These are phyloP conservation scores for Melianthus villosus DNA, from an alignment of 441 rosid genomes.

Conservation along the genomic window DNA sequence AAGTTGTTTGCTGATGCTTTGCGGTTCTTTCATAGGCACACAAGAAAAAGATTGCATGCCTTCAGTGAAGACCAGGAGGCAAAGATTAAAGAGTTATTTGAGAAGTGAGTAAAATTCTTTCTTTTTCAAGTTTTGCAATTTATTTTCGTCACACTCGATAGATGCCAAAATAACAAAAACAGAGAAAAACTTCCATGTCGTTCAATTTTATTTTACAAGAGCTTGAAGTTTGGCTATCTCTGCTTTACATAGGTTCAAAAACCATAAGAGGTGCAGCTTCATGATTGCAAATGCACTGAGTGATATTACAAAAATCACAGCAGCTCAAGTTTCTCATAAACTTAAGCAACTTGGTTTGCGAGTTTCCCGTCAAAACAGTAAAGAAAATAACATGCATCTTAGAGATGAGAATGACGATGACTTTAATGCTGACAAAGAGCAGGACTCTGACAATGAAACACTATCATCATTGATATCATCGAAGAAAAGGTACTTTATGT, in stretches of 20 bases:
- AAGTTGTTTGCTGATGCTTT: conserved; percentile 8
- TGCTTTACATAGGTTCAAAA: conserved; percentile 46
- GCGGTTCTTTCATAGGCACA: conserved; percentile 32
- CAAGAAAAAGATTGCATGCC: conserved; percentile 53
- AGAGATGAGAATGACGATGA: conserved; percentile 35
- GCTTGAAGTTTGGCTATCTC: neutral
- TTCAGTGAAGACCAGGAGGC: conserved; percentile 69
- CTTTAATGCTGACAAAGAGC: conserved; percentile 17
- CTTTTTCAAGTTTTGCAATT: conserved; percentile 5
- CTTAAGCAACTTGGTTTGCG: conserved; percentile 72
- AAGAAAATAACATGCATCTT: conserved; percentile 23
- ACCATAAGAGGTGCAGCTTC: conserved; percentile 54
- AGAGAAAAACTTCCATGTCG: neutral
- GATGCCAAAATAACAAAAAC: neutral
- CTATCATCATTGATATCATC: conserved; percentile 44
- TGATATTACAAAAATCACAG: conserved; percentile 37
- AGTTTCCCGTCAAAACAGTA: conserved; percentile 27
- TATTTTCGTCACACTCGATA: neutral
- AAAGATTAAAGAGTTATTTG: conserved; percentile 48
- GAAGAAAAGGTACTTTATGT: conserved; percentile 57
- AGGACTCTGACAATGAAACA: conserved; percentile 50
- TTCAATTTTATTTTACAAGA: conserved; percentile 3
- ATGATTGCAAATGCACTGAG: conserved; percentile 70
- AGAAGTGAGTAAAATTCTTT: conserved; percentile 43
- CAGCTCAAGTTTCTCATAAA: conserved; percentile 67